Evolutionary conservation across 257 asterid genomes (phyloP).

Genomic region (Forsythia viridissima): DNA sequence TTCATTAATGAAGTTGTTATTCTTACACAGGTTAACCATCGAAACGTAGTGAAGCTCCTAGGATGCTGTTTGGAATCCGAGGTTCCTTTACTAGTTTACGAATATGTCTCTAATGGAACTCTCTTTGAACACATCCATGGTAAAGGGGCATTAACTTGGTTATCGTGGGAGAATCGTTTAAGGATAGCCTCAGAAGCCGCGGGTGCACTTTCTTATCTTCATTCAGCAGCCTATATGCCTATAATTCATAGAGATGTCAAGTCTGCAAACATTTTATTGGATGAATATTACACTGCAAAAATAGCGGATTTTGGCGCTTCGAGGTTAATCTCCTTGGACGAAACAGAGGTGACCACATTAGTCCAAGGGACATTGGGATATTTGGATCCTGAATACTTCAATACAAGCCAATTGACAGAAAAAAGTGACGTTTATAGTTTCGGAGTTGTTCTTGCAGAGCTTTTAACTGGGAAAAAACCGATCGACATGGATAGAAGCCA

Average conservation of each 20-base stretch:
- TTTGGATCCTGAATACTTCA: constrained; percentile 77
- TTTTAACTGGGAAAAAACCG: constrained; percentile 64
- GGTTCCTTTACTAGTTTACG: constrained; percentile 73
- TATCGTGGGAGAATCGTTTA: constrained; percentile 65
- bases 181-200: constrained; percentile 72
- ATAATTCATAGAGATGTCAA: constrained; percentile 79
- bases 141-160: constrained; percentile 36
- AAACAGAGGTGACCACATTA: constrained; percentile 63
- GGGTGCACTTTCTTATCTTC: constrained; percentile 69
- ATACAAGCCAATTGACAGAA: constrained; percentile 62
- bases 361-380: constrained; percentile 85
- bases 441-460: constrained; percentile 72
- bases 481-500: constrained; percentile 45
- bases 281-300: constrained; percentile 56
- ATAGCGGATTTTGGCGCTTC: constrained; percentile 88
- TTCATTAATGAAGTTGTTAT: constrained; percentile 78
- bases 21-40: constrained; percentile 73
- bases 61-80: constrained; percentile 80
- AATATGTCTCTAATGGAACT: constrained; percentile 65
- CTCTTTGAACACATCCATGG: constrained; percentile 56
- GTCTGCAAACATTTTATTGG: constrained; percentile 69
- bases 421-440: constrained; percentile 85
- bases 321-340: constrained; percentile 59
- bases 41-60: constrained; percentile 69
- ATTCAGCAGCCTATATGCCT: constrained; percentile 64